Evolutionary conservation across 257 asterid genomes (phyloP).

Genomic region (Anisodus tanguticus): DNA sequence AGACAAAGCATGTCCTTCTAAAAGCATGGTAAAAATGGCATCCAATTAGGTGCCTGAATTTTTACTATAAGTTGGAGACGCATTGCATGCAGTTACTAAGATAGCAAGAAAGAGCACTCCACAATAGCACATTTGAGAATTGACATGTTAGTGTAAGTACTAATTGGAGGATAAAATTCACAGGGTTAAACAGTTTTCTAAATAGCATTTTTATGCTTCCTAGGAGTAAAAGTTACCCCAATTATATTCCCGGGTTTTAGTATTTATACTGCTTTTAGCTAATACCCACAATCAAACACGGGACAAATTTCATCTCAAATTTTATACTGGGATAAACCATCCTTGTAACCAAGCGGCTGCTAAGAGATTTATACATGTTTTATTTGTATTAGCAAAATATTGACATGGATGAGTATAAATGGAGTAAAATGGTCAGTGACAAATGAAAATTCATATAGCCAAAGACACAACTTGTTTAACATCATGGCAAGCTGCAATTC

Average conservation of each 20-base stretch:
- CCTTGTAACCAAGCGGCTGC: background rate
- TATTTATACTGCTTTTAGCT: background rate
- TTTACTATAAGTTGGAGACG: no score
- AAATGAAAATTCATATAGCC: background rate
- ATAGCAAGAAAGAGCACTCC: slow-evolving; percentile 5
- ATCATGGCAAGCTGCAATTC: background rate
- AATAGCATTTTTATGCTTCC: background rate
- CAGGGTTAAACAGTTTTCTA: background rate
- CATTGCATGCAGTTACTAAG: background rate
- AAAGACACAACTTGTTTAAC: background rate
- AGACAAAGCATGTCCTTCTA: background rate
- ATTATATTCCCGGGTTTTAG: background rate
- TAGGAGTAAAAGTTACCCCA: background rate
- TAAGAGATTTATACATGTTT: background rate
- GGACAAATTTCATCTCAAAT: background rate
- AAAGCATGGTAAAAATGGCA: no score
- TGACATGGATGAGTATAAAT: background rate
- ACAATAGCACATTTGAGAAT: background rate
- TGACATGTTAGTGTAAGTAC: background rate
- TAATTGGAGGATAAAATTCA: background rate
- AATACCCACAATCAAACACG: background rate
- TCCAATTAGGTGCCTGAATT: no score
- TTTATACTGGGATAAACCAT: background rate
- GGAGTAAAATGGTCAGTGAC: background rate
- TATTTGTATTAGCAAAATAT: background rate